Evolutionary conservation across 2,329 filamentous ascomycete genomes (phyloP), one percentile per base, ranked within the genome.

Genomic region (Microsporum audouinii): DNA sequence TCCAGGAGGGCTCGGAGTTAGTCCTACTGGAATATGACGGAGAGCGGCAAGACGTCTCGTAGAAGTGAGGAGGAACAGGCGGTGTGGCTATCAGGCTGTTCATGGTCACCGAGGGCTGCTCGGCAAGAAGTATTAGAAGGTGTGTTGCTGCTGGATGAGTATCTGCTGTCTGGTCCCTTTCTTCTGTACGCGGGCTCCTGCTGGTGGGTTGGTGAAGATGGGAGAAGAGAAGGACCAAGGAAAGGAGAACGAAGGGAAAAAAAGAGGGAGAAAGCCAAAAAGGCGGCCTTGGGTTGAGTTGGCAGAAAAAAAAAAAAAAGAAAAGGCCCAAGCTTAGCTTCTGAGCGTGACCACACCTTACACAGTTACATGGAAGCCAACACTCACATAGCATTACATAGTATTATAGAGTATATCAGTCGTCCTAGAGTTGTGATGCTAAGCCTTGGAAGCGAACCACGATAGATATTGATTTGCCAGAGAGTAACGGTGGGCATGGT

Each of bases 21-120:
- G 43, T 68, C 81, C 69, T 77, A 86, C 83, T 82, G 73, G 80
- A 78, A 72, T 80, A 79, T 66, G 80, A 78, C 61, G 84, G 82
- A 66, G 83, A 84, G 68, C 82, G 78, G 71, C 81, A 82, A 72
- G 77, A 76, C 71, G 82, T 79, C 68, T 81, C 78, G 73, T 85
- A 80, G 66, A 85, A 83, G 72, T 85, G 84, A 71, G 83, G 83
- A 76, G 83, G 80, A 72, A 84, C 75, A 71, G 80, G 79, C 72
- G 82, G 79, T 71, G 77, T 79, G 67, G 77, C 76, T 74, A 81
- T 75, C 72, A 86, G 74, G 72, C 79, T 83, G 77, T 84, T 86
- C 82, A 85, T 86, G 76, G 70, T 76, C 74, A 68, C 66, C 62
- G 61, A 62, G 55, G n/a, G 55, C 55, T 39, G 38, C 55, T 43